Conservation (phyloP, 179 eudicot genomes). For the Beta lomatogona region DNA sequence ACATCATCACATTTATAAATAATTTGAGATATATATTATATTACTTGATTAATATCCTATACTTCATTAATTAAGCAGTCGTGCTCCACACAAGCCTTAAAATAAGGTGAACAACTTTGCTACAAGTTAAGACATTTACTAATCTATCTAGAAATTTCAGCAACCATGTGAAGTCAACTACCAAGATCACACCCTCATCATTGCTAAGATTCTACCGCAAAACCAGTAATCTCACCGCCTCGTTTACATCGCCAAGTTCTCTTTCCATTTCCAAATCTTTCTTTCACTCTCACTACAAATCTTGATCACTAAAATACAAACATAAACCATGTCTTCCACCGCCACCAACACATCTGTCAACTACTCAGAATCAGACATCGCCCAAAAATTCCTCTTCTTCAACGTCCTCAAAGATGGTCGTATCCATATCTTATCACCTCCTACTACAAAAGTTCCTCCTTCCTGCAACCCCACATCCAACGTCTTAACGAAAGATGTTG, state of each 20-base stretch:
- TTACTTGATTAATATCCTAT: no score
- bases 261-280: neutral
- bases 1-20: no score
- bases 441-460: slow-evolving; percentile 11
- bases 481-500: slow-evolving; percentile 38
- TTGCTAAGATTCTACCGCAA: neutral
- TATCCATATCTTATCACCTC: slow-evolving; percentile 18
- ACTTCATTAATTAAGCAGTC: no score
- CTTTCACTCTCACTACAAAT: neutral
- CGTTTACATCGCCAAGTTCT: neutral
- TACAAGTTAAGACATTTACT: no score
- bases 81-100: no score
- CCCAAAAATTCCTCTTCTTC: slow-evolving; percentile 37
- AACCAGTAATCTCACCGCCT: neutral
- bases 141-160: neutral
- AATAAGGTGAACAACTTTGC: no score
- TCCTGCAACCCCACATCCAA: slow-evolving; percentile 25
- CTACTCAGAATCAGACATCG: slow-evolving; percentile 27
- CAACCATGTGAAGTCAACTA: neutral
- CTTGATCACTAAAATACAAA: neutral
- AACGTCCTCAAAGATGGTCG: slow-evolving; percentile 38
- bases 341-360: neutral
- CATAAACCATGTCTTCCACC: neutral
- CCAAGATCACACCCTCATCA: neutral
- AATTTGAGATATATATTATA: no score